A percentile compares a stretch with the other conserved stretches of the same genome.
These are phyloP conservation scores for Sporothrix euskadiensis DNA, from an alignment of 2,329 filamentous ascomycete species.

Conservation along the genomic window DNA sequence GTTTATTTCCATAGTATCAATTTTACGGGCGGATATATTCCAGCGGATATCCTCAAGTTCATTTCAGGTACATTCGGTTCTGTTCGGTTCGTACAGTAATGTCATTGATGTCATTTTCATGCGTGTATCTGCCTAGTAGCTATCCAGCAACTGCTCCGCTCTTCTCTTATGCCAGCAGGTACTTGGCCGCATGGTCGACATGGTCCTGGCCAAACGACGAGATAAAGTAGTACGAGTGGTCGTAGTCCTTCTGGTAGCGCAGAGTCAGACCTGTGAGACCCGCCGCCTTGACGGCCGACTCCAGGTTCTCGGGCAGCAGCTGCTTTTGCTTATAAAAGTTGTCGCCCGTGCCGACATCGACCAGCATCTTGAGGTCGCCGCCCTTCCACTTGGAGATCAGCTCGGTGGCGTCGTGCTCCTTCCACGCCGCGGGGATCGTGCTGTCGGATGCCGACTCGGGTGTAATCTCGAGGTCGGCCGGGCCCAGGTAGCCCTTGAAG, in stretches of 20 bases:
- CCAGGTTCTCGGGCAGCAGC: conserved; percentile 90
- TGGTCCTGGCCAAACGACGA: conserved; percentile 87
- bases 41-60: not conserved
- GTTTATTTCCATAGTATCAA: conserved; percentile 4
- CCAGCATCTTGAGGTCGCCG: conserved; percentile 69
- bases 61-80: not conserved
- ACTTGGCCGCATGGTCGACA: conserved; percentile 86
- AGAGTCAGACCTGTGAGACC: conserved; percentile 73
- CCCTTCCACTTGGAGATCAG: conserved; percentile 71
- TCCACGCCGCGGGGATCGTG: conserved; percentile 67
- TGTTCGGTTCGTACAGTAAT: not conserved
- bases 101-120: conserved; percentile 29
- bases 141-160: not conserved
- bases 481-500: conserved; percentile 86
- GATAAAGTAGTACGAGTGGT: conserved; percentile 98
- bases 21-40: not conserved
- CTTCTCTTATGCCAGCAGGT: conserved; percentile 49
- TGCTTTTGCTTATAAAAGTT: conserved; percentile 96
- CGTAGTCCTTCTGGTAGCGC: conserved; percentile 86
- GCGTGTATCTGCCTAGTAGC: not conserved
- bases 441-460: conserved; percentile 27
- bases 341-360: conserved; percentile 92
- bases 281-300: conserved; percentile 72
- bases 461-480: conserved; percentile 45
- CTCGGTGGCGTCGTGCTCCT: conserved; percentile 88